A percentile compares a stretch with the other conserved stretches of the same genome.
These are phyloP conservation scores for Halocafeteria seosinensis DNA, from an alignment of 108 stramenopile species.

Conservation along the genomic window DNA sequence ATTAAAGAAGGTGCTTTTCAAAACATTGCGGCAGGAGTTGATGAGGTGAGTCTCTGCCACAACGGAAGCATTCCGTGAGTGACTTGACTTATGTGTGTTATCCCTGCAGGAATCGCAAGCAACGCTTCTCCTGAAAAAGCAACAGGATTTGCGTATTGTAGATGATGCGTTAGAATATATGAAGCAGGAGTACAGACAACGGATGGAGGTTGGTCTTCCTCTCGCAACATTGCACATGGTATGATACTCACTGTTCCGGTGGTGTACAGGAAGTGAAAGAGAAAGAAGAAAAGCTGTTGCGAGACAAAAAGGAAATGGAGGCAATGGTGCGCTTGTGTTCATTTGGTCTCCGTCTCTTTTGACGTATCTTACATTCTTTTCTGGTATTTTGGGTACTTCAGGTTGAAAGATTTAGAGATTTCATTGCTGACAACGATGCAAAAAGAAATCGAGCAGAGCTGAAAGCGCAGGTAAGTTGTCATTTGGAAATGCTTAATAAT, in stretches of 20 bases:
- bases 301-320: neutral
- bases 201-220: neutral
- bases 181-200: neutral
- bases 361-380: too few species aligned
- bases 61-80: neutral
- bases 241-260: too few species aligned
- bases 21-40: neutral
- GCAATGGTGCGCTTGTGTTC: too few species aligned
- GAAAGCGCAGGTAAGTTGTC: neutral
- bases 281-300: neutral
- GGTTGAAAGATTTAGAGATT: constrained; percentile 2
- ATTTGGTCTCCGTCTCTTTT: too few species aligned
- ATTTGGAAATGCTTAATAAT: too few species aligned
- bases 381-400: too few species aligned
- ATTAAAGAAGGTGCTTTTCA: neutral
- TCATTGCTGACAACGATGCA: constrained; percentile 2
- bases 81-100: neutral
- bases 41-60: neutral
- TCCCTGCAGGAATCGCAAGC: neutral
- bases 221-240: too few species aligned
- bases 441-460: neutral
- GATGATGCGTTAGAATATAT: constrained; percentile 1
- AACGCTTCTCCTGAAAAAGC: neutral
- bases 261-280: neutral
- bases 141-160: neutral